Percentiles rank a stretch among this genome's conserved stretches.
These are phyloP conservation scores for Pichia sp. DNA, from an alignment of 1,139 yeast genomes.

Conservation along the genomic window DNA sequence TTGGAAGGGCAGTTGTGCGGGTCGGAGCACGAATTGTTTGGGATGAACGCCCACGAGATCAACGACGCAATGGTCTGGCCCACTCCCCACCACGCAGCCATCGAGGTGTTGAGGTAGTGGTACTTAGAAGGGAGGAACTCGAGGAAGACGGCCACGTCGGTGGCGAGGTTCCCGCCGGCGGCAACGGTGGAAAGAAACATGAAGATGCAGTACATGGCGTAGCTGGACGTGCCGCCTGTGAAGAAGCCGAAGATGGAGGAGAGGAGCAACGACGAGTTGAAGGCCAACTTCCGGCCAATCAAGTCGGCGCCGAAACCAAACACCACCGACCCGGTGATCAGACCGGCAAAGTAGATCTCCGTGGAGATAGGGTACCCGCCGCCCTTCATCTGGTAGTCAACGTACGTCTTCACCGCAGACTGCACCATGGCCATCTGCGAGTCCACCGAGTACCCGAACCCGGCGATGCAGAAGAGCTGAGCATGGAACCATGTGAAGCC, in stretches of 20 bases:
- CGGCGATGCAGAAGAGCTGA: constrained; percentile 44
- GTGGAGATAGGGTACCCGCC: constrained; percentile 34
- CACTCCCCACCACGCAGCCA: constrained; percentile 61
- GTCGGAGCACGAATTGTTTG: constrained; percentile 45
- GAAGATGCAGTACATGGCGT: constrained; percentile 45
- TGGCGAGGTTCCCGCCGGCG: constrained; percentile 58
- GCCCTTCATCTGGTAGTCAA: constrained; percentile 38
- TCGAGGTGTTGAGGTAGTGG: constrained; percentile 51
- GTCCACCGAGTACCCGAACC: constrained; percentile 64
- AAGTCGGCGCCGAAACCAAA: constrained; percentile 61
- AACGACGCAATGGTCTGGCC: constrained; percentile 55
- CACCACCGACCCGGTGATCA: constrained; percentile 51
- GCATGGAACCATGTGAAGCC: constrained; percentile 49
- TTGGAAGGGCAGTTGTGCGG: constrained; percentile 42
- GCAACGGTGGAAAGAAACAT: constrained; percentile 44
- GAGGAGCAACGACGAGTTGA: constrained; percentile 48
- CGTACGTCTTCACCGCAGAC: constrained; percentile 40
- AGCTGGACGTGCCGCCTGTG: constrained; percentile 45
- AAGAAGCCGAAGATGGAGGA: constrained; percentile 50
- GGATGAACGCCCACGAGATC: constrained; percentile 53
- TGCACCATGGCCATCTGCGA: constrained; percentile 50
- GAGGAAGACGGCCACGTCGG: constrained; percentile 57
- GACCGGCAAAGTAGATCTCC: constrained; percentile 39
- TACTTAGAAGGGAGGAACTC: constrained; percentile 52
- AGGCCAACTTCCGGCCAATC: constrained; percentile 54